Base-by-base conservation (phyloP, 1,284 basidiomycete species). In the Laetiporus sulphureus region DNA sequence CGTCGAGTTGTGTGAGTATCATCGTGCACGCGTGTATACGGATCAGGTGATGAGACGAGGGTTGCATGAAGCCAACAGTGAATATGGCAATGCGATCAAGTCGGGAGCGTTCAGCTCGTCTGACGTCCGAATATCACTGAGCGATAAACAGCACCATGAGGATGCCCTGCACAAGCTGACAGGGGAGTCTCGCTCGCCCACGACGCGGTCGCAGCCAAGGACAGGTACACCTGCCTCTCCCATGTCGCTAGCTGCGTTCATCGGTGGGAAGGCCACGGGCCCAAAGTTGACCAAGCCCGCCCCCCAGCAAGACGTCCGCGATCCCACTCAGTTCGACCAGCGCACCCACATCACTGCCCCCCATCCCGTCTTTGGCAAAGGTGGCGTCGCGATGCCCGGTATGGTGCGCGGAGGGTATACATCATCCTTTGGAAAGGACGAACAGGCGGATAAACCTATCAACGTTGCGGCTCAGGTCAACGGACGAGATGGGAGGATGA, bases 181-280 rank as follows among this genome's bases (percentile, higher is more conserved):
- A 35, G 58, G 56, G 22, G 52, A 53, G 24, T 36, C 12, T 3
- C 36, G 38, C 15, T 22, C 40, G 16, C 36, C 44, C 22, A 38
- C 43, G 22, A 37, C 49, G 31, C 38, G 57, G 45, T 36, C 22
- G n/a, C 36, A 19, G 6, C n/a, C n/a, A n/a, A n/a, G n/a, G n/a
- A 29, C 36, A 4, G 16, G 5, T 19, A 20, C 29, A 2, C 32
- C 50, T 15, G 50, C 66, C 0, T 70, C 71, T 35, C 65, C 77
- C 1, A 72, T 82, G 6, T 87, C 86, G 1, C 70, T 89, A 15
- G 86, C 86, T 2, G 70, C 80, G 2, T 86, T 88, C 58, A 87
- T 89, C 47, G 86, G 86, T 32, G 84, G 85, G 3, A 72, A 71
- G 35, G 79, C 81, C 18, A 75, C 74, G 32, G 83, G 81, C 15